Conservation (phyloP, 495 filamentous ascomycete species). For the Penicillium flavigenum region DNA sequence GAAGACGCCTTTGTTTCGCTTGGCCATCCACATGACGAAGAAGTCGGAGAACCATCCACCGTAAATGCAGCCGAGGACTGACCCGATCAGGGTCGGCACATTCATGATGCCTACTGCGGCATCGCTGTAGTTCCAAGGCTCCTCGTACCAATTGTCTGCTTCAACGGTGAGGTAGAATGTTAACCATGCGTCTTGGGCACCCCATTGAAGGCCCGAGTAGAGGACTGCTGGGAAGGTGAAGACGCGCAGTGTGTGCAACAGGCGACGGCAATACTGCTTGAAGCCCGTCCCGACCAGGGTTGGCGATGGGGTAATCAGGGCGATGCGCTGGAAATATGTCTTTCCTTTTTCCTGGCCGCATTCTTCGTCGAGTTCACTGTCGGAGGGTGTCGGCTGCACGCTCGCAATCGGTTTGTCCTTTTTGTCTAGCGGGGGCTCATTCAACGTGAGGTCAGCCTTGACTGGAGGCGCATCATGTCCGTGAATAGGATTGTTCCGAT, state of each 20-base stretch:
- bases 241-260: constrained; percentile 30
- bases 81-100: constrained; percentile 36
- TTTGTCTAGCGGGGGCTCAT: constrained; percentile 4
- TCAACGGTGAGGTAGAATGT: constrained; percentile 40
- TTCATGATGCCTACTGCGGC: constrained; percentile 37
- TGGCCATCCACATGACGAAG: constrained; percentile 35
- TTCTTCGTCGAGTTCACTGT: constrained; percentile 11
- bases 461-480: constrained; percentile 9
- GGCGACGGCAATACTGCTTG: constrained; percentile 26
- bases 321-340: constrained; percentile 31
- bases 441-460: neutral
- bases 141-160: constrained; percentile 32
- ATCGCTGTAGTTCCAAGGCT: constrained; percentile 35
- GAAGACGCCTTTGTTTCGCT: constrained; percentile 29
- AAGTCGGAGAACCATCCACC: constrained; percentile 37
- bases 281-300: constrained; percentile 29
- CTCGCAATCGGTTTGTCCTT: constrained; percentile 5
- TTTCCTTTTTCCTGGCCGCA: constrained; percentile 20
- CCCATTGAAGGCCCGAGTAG: constrained; percentile 38
- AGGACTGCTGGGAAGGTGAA: constrained; percentile 37
- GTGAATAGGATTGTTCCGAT: constrained; percentile 19
- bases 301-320: constrained; percentile 30
- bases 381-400: constrained; percentile 1
- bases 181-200: constrained; percentile 41
- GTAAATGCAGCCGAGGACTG: constrained; percentile 36